Base-by-base conservation (phyloP, 176 grass and related monocot species). In the Juncus effusus region DNA sequence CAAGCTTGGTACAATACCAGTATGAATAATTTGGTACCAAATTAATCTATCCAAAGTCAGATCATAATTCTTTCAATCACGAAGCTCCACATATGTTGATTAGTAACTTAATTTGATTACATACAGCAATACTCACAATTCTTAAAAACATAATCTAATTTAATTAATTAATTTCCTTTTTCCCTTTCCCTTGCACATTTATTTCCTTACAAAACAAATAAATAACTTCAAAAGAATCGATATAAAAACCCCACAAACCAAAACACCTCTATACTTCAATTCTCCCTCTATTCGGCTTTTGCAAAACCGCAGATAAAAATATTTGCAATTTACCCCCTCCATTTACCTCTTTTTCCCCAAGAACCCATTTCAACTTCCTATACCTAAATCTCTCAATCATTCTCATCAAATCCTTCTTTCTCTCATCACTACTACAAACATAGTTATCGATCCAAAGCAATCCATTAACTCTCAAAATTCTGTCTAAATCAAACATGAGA, bases 401-500 rank as follows among this genome's bases (percentile, higher is more conserved):
- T 51, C 59, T 97, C 8, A 71, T 82, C 63, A 97, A 78, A 57
- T 73, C 41, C 14, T 61, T 59, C 53, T 74, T 80, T 59, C 78
- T 74, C 13, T 97, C 88, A 51, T 93, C 82, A 6, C 77, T 82
- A 49, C 62, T 81, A 54, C 85, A 93, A 19, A 62, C 42, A 74
- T 97, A 93, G 73, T 90, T 97, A 61, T 97, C 94, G 50, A 97
- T 83, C 94, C 94, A 99, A 70, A 99, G 76, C 60, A 93, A 66
- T 10, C 94, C 94, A 1, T 86, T 72, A 38, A 36, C 77, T 4
- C 88, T 74, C 38, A 93, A 65, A 39, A 99, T 71, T 6, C 94
- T 16, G 56, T 99, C 94, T 12, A 93, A 69, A 16, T 99, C 94
- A n/a, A 99, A 99, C 80, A 99, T 73, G 79, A 93, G 74, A 78